phyloP scores from a whole-genome alignment of 345 rosid genomes.

The Gossypium australe region DNA sequence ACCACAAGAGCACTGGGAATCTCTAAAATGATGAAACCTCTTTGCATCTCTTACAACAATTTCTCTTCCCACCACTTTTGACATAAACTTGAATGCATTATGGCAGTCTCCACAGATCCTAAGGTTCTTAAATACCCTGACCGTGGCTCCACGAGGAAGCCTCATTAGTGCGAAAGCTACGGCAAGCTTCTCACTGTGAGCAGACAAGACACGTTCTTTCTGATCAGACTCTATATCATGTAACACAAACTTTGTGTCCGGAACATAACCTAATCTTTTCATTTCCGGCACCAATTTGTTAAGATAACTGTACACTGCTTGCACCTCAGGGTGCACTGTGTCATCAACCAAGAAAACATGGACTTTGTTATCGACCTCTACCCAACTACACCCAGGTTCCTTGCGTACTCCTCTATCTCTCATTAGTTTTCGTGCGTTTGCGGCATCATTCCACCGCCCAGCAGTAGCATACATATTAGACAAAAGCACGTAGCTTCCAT shows the following conservation, averaged over 20 bases:
- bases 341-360: conserved; percentile 47
- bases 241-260: conserved; percentile 28
- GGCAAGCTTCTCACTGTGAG: conserved; percentile 43
- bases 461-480: conserved; percentile 37
- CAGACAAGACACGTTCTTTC: conserved; percentile 23
- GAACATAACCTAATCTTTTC: conserved; percentile 34
- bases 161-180: conserved; percentile 40
- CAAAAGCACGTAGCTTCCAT: conserved; percentile 39
- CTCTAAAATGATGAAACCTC: conserved; percentile 6
- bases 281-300: conserved; percentile 21
- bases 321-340: conserved; percentile 34
- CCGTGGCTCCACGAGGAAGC: conserved; percentile 27
- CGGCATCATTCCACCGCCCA: conserved; percentile 39
- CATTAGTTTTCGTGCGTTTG: conserved; percentile 40
- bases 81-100: conserved; percentile 3
- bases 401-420: conserved; percentile 46
- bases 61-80: background rate
- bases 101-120: conserved; percentile 26
- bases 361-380: conserved; percentile 38
- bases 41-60: conserved; percentile 1
- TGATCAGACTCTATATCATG: conserved; percentile 29
- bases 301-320: conserved; percentile 28
- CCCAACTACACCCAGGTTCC: conserved; percentile 56
- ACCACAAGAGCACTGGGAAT: conserved; percentile 2
- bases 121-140: conserved; percentile 39